Base-by-base conservation (phyloP, 139 green algal species). In the Pycnococcus provasolii region DNA sequence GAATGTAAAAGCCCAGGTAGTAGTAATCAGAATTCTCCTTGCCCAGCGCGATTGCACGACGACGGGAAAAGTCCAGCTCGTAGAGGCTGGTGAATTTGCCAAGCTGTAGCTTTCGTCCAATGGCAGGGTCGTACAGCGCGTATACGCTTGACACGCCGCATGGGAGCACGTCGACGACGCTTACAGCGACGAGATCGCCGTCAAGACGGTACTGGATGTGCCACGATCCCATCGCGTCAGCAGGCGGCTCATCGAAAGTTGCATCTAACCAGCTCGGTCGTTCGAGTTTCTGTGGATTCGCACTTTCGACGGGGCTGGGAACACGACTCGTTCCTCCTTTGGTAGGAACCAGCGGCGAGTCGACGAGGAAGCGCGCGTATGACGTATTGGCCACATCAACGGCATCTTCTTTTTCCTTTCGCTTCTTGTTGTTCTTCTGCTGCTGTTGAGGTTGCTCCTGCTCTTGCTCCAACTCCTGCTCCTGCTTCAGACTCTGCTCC, bases 1-100 rank as follows among this genome's bases (percentile, higher is more conserved):
- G 85, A 50, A 96, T 90, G 86, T 95, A 96, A 74, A 83, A 95
- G 45, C 88, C 91, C 64, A 95, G 85, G 80, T 95, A 94, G 79
- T 94, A 94, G 66, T 86, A 93, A 5, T 70, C 68, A 43, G 95
- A 77, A 6, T 44, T 48, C 50, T 40, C n/a, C 11, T 53, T 53
- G 11, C 41, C 6, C 44, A 47, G n/a, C 6, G 64, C 39, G 13
- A 59, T 60, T 45, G 92, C 81, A 83, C 85, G 26, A 26, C 26
- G 26, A 26, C 26, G 26, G 26, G 26, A 26, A 26, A 26, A 95
- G 41, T 77, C 73, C 8, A 94, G 88, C 76, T 95, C 88, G 53
- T 79, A 59, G 66, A 94, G 42, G 46, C 50, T 5, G 77, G 79
- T 48, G 87, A 73, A 43, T 82, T 86, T 50, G 86, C 90, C 15